phyloP scores from a whole-genome alignment of 495 filamentous ascomycete species.

The Xanthoparmelia taractica region DNA sequence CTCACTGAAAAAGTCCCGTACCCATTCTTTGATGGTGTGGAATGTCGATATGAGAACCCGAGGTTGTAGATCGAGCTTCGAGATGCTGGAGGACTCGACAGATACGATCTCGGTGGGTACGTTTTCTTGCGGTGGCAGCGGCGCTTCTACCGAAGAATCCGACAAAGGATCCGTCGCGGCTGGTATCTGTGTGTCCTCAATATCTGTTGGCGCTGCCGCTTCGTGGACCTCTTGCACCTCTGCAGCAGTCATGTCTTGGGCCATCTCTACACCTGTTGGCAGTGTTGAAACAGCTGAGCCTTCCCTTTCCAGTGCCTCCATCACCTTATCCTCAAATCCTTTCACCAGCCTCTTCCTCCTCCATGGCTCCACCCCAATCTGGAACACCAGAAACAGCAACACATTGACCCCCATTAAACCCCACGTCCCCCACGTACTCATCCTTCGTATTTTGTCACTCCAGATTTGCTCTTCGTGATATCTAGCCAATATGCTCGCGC shows the following conservation, averaged over 20 bases:
- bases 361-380: slow-evolving; percentile 95
- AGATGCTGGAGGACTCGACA: slow-evolving; percentile 8
- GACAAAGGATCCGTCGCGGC: slow-evolving; percentile 7
- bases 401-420: slow-evolving; percentile 96
- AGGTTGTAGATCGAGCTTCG: slow-evolving; percentile 15
- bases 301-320: slow-evolving; percentile 72
- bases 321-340: slow-evolving; percentile 72
- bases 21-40: slow-evolving; percentile 43
- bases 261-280: neutral
- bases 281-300: slow-evolving; percentile 33
- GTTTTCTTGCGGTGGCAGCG: slow-evolving; percentile 10
- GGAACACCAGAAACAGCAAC: slow-evolving; percentile 75
- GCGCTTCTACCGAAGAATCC: slow-evolving; percentile 5
- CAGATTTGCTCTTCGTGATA: slow-evolving; percentile 99
- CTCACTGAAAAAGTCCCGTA: slow-evolving; percentile 58
- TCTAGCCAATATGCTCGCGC: slow-evolving; percentile 70
- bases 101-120: slow-evolving; percentile 1
- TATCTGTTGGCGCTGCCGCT: slow-evolving; percentile 22
- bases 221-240: slow-evolving; percentile 27
- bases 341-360: slow-evolving; percentile 67
- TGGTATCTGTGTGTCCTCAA: slow-evolving; percentile 26
- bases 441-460: slow-evolving; percentile 92
- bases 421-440: slow-evolving; percentile 97
- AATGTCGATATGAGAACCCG: slow-evolving; percentile 25
- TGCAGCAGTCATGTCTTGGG: slow-evolving; percentile 20